A percentile compares a stretch with the other conserved stretches of the same genome.
Evolutionary conservation across 2,329 filamentous ascomycete species (phyloP).

Genomic region (Corynespora cassiicola): DNA sequence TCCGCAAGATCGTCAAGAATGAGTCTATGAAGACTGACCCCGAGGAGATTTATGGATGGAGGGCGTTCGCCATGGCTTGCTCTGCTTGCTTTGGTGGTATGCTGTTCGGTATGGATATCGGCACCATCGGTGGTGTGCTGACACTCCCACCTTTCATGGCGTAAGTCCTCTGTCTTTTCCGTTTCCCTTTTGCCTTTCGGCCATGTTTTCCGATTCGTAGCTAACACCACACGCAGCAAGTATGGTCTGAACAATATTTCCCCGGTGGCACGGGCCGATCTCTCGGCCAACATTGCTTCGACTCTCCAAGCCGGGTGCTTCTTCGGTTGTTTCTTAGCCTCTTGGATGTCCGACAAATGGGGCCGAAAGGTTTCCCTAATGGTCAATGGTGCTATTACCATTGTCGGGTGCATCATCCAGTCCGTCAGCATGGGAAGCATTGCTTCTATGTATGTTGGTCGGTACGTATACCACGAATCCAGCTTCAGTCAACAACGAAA

Average conservation of each 20-base stretch:
- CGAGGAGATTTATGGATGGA: conserved; percentile 73
- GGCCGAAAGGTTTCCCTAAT: conserved; percentile 65
- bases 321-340: conserved; percentile 66
- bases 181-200: conserved; percentile 3
- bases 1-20: conserved; percentile 68
- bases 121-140: conserved; percentile 72
- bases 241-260: conserved; percentile 57
- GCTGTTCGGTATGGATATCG: conserved; percentile 71
- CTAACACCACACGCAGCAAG: conserved; percentile 48
- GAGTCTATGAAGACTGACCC: conserved; percentile 74
- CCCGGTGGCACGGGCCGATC: conserved; percentile 55
- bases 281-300: conserved; percentile 74
- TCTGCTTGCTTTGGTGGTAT: conserved; percentile 74
- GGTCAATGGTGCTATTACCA: conserved; percentile 62
- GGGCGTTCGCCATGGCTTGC: conserved; percentile 68
- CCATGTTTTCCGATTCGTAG: conserved; percentile 13
- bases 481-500: neutral
- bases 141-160: conserved; percentile 64
- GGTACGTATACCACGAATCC: conserved; percentile 47
- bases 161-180: conserved; percentile 43
- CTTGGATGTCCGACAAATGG: conserved; percentile 60
- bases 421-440: conserved; percentile 66
- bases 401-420: conserved; percentile 70
- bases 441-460: conserved; percentile 69
- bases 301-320: conserved; percentile 74